Evolutionary conservation across 176 grass and related monocot species (phyloP), one percentile per base, ranked within the genome.

Genomic region (Microstegium vimineum): DNA sequence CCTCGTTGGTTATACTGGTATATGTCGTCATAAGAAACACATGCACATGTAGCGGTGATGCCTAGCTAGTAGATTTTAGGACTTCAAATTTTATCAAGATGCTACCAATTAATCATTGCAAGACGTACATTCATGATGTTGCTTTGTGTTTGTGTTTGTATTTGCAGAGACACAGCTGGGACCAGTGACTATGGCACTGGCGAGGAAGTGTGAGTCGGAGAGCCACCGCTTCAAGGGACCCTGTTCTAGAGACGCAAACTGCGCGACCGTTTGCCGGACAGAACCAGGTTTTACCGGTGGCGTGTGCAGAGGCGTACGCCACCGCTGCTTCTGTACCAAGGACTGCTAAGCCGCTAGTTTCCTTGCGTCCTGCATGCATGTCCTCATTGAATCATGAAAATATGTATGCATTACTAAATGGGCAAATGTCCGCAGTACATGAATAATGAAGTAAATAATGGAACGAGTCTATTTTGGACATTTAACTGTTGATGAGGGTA

Each of bases 231-330:
- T 76, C 61, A 27, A 75, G 84, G 91, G 91, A 6, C 1, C 68
- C 3, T 93, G 87, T 26, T 13, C 71, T 6, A 66, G 60, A 6
- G 23, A 52, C 1, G 8, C 42, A 23, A 93, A 90, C 77, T 93
- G 91, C 4, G 68, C 61, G 11, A 85, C 42, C 22, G 81, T 93
- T 26, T 93, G 91, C 76, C 23, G 47, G 11, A 82, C 77, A 1
- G 87, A 93, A 75, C n/a, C n/a, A n/a, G 87, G 85, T 36, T 93
- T 93, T 84, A 11, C 16, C 1, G 66, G 38, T 7, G 91, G 87
- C 35, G 66, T 65, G 11, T 93, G 91, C 47, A 38, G n/a, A 2
- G 91, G 87, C 36, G 13, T 87, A 4, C 87, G 84, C 31, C 69
- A 41, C 35, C 66, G 81, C 2, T 93, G 91, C 78, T 87, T 85